Base-by-base conservation (phyloP, 1,284 basidiomycete species). In the Cystobasidiaceae sp. region DNA sequence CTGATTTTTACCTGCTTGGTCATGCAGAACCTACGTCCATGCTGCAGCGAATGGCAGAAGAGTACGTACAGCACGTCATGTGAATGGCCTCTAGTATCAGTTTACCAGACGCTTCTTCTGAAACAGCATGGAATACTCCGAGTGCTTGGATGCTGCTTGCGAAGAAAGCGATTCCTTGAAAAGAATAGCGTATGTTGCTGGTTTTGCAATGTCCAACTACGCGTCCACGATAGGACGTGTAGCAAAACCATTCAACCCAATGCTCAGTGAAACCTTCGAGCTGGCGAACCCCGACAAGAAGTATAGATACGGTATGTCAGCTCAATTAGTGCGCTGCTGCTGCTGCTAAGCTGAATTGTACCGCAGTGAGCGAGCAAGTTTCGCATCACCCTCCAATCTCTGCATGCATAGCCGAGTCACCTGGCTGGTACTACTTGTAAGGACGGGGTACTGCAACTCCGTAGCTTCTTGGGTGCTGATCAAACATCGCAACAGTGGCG, bases 191-290 rank as follows among this genome's bases (percentile, higher is more conserved):
- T 98, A 87, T 74, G 92, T 98, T 3, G 92, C 89, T 11, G 94
- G 92, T 0, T 98, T 97, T 77, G 94, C 93, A 1, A 96, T 96
- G 90, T 91, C 89, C 43, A 97, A 97, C 79, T 97, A 98, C 79
- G 92, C 90, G 11, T 93, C 90, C 28, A 97, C 94, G 11, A 62
- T 63, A n/a, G 90, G 90, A 3, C 84, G 92, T 39, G 93, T 96
- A 67, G 91, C 91, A n/a, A 93, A 94, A 77, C 92, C 91, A 0
- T 93, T 93, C 79, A 93, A 94, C 75, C 89, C 89, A 3, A 90
- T 91, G 87, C 83, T 91, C 74, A 81, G 83, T 66, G 93, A 98
- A 79, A 94, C 92, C 1, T 98, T 94, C 73, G 94, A 98, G 78
- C 96, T 97, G 74, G 89, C 90, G 44, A 81, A 87, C 49, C 78